These are phyloP conservation scores for Macrotyloma uniflorum DNA, from an alignment of 306 rosid genomes.

Conservation along the genomic window DNA sequence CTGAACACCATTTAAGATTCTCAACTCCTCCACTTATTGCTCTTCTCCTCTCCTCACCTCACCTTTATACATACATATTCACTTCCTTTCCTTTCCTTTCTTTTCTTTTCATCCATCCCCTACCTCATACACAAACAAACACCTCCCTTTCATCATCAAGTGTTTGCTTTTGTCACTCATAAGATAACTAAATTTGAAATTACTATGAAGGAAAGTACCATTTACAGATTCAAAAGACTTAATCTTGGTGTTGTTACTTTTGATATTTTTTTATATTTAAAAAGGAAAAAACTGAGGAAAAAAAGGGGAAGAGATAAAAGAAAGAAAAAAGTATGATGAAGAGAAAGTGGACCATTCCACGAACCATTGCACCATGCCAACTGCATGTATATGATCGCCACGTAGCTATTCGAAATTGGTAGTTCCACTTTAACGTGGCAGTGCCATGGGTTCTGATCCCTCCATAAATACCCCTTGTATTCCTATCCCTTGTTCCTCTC, in stretches of 20 bases:
- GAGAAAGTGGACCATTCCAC: slow-evolving; percentile 44
- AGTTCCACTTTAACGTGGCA: slow-evolving; percentile 62
- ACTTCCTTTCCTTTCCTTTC: too few species aligned
- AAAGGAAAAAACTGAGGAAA: background rate
- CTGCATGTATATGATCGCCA: slow-evolving; percentile 48
- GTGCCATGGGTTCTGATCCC: slow-evolving; percentile 37
- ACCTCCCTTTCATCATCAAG: too few species aligned
- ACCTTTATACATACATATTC: too few species aligned
- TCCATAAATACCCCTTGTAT: slow-evolving; percentile 56
- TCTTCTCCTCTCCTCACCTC: background rate
- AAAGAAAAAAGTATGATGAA: background rate
- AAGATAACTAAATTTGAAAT: background rate
- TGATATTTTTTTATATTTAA: background rate
- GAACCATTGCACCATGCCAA: slow-evolving; percentile 42
- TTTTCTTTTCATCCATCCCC: too few species aligned
- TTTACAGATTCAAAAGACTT: background rate
- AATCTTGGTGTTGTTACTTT: background rate
- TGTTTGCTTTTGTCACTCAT: too few species aligned
- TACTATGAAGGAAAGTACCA: background rate
- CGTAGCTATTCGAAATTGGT: slow-evolving; percentile 47
- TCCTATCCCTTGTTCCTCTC: slow-evolving; percentile 41
- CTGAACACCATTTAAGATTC: slow-evolving; percentile 31
- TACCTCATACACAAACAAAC: background rate
- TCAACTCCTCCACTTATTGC: slow-evolving; percentile 19
- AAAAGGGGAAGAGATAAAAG: background rate